These are phyloP conservation scores for Blastobotrys persicus DNA, from an alignment of 1,139 yeast genomes.

Conservation along the genomic window DNA sequence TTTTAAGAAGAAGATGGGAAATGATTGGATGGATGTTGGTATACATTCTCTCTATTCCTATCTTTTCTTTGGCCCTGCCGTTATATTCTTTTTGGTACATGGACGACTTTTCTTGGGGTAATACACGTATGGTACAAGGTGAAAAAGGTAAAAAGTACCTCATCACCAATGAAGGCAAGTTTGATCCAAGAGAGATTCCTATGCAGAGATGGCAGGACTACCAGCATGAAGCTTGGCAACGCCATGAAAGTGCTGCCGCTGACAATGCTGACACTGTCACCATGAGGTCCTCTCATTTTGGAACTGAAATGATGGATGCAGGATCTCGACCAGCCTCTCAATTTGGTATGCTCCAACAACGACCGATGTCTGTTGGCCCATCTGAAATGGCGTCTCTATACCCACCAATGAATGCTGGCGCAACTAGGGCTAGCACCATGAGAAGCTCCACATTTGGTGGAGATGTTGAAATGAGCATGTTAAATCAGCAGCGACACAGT, in stretches of 20 bases:
- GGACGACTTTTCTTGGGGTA: slow-evolving; percentile 49
- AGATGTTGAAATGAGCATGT: slow-evolving; percentile 29
- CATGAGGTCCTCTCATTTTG: slow-evolving; percentile 2
- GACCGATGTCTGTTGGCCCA: slow-evolving; percentile 15
- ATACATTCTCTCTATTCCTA: slow-evolving; percentile 41
- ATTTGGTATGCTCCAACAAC: slow-evolving; percentile 2
- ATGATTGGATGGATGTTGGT: slow-evolving; percentile 47
- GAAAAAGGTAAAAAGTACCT: slow-evolving; percentile 42
- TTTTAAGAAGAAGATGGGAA: slow-evolving; percentile 43
- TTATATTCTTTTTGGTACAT: slow-evolving; percentile 45
- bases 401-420: slow-evolving; percentile 14
- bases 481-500: slow-evolving; percentile 17
- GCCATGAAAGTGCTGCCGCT: slow-evolving; percentile 14
- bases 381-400: slow-evolving; percentile 10
- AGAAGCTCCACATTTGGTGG: slow-evolving; percentile 15
- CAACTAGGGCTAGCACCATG: slow-evolving; percentile 16
- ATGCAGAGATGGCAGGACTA: slow-evolving; percentile 42
- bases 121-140: slow-evolving; percentile 44
- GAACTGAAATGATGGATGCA: slow-evolving; percentile 7
- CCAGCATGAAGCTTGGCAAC: slow-evolving; percentile 38
- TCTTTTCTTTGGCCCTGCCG: slow-evolving; percentile 41
- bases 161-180: slow-evolving; percentile 40
- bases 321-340: slow-evolving; percentile 6
- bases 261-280: neutral
- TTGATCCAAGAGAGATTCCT: slow-evolving; percentile 43